phyloP scores from a whole-genome alignment of 495 filamentous ascomycete genomes.

The Penicillium argentinense region DNA sequence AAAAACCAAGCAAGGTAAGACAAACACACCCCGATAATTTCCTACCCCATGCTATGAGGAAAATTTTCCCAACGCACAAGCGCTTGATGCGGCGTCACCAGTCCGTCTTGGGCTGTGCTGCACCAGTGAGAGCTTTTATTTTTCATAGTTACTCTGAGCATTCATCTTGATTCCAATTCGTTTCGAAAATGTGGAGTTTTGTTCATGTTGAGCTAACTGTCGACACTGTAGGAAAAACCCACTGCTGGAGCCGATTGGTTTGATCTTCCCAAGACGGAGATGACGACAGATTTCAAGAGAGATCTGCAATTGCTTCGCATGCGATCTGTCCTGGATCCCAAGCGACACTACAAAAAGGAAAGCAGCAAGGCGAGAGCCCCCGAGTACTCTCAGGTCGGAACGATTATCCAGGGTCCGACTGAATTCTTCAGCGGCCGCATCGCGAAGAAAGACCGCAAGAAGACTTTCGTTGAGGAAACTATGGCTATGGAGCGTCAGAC shows the following conservation, averaged over 20 bases:
- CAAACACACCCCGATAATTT: not conserved
- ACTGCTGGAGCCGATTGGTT: conserved; percentile 74
- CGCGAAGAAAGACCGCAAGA: conserved; percentile 82
- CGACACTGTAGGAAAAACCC: conserved; percentile 49
- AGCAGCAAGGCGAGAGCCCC: conserved; percentile 64
- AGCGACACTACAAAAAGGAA: conserved; percentile 90
- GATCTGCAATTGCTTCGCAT: conserved; percentile 86
- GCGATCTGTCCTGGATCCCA: conserved; percentile 84
- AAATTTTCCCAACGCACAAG: conserved; percentile 57
- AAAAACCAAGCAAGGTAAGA: conserved; percentile 46
- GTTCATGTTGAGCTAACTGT: conserved; percentile 28
- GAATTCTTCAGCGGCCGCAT: conserved; percentile 81
- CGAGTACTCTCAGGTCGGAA: conserved; percentile 84
- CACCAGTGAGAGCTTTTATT: conserved; percentile 67
- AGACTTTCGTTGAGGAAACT: conserved; percentile 87
- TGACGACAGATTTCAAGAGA: conserved; percentile 81
- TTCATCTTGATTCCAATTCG: conserved; percentile 1
- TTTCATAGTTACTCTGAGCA: conserved; percentile 99
- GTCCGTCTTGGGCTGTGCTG: conserved; percentile 77
- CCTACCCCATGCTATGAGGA: conserved; percentile 60
- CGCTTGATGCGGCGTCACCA: conserved; percentile 63
- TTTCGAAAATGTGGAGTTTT: conserved; percentile 6
- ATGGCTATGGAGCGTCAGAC: conserved; percentile 61
- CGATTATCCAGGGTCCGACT: conserved; percentile 82
- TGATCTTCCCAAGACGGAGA: conserved; percentile 75